A percentile compares a stretch with the other conserved stretches of the same genome.
Evolutionary conservation across 208 protist species (phyloP).

Genomic region (Eutreptiella sp.): DNA sequence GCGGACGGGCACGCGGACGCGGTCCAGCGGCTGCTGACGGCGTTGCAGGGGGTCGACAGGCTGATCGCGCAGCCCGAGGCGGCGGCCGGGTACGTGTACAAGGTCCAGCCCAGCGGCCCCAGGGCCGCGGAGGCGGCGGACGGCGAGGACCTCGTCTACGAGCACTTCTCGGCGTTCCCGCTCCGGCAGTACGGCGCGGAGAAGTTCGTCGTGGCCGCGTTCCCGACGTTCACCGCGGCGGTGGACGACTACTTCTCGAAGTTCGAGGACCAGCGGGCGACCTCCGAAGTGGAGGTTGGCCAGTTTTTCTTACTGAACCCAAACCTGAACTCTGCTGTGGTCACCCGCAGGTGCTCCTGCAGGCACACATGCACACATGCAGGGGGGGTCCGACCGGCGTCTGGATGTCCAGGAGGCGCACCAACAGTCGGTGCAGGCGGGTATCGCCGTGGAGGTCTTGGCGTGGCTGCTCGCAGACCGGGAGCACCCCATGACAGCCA

Average conservation of each 20-base stretch:
- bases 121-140: not conserved
- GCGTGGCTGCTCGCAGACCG: too few relatives aligned
- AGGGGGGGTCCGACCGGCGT: too few relatives aligned
- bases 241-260: constrained; percentile 87
- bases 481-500: too few relatives aligned
- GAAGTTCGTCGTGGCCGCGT: constrained; percentile 20
- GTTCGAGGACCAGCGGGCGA: constrained; percentile 72
- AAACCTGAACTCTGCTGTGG: too few relatives aligned
- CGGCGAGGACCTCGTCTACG: constrained; percentile 19
- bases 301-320: too few relatives aligned
- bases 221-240: constrained; percentile 72
- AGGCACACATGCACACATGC: not conserved
- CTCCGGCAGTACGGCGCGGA: constrained; percentile 49
- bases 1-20: constrained; percentile 38
- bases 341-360: not conserved
- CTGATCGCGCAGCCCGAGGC: constrained; percentile 63
- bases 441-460: too few relatives aligned
- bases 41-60: constrained; percentile 32
- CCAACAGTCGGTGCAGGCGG: too few relatives aligned
- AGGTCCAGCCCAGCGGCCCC: constrained; percentile 12
- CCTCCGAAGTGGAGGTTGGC: constrained; percentile 38
- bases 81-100: too few relatives aligned
- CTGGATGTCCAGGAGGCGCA: too few relatives aligned
- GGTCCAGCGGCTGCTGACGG: not conserved
- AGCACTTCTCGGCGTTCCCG: constrained; percentile 44